Evolutionary conservation across 2,329 filamentous ascomycete species (phyloP), one percentile per base, ranked within the genome.

Genomic region (Tolypocladium album): DNA sequence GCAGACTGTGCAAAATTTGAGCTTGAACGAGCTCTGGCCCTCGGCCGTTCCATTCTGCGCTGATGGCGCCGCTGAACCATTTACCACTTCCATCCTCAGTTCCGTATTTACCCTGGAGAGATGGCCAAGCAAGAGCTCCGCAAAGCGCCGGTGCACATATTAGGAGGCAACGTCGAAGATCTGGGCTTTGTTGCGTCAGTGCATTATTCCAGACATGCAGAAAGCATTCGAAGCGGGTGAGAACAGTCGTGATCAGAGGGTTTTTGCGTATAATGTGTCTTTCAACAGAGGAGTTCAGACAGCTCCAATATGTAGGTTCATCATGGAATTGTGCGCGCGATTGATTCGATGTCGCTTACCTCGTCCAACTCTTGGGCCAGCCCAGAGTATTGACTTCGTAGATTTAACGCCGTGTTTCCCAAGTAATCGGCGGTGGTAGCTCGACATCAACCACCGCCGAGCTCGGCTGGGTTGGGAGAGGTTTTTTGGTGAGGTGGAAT

Each of bases 1-100:
- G 76, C 94, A 99, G n/a, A 99, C 93, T 3, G 94, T 97, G 79
- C 92, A 97, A 76, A 97, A 97, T 71, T 90, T 95, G 63, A 99
- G 83, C 76, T 94, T 96, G 81, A 87, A 96, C 58, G 81, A 84
- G n/a, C 78, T 78, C 34, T 79, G 75, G 22, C 79, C 79, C 52
- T 82, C 78, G 17, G 78, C 74, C 34, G 78, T 75, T 59, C 77
- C 77, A 60, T 80, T 79, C 60, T 75, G 70, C 45, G 69, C 64
- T 40, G 74, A 63, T 24, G 68, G 63, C 4, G 70, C 61, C 38
- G 68, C 62, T 47, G 69, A 67, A 59, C 76, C 79, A 62, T 79
- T 80, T 36, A 71, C 63, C 45, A 66, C 67, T 59, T 82, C 80
- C 79, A 77, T 76, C 17, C 58, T 64, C 60, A 59, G 24, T 24